Evolutionary conservation across 192 early-diverging fungal genomes (phyloP).

Genomic region (Pilaira anomala): DNA sequence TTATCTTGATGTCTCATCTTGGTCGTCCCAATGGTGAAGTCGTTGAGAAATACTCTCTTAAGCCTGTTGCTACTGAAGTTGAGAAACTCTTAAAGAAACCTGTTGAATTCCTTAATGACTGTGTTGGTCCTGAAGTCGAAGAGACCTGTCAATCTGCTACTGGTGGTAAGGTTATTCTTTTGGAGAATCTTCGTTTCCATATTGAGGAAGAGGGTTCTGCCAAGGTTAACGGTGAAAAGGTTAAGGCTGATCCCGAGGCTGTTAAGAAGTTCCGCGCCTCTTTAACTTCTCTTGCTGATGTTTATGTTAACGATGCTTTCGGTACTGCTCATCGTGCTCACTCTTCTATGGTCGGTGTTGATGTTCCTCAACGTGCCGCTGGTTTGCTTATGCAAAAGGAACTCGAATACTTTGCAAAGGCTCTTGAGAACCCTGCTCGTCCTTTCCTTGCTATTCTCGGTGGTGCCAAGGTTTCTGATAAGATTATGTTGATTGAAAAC

Average conservation of each 20-base stretch:
- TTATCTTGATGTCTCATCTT: slow-evolving; percentile 96
- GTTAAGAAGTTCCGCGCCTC: slow-evolving; percentile 88
- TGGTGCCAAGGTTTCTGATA: slow-evolving; percentile 97
- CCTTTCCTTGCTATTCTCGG: slow-evolving; percentile 98
- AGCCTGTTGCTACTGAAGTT: slow-evolving; percentile 86
- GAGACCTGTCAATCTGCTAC: slow-evolving; percentile 64
- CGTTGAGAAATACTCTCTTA: slow-evolving; percentile 86
- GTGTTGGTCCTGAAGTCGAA: slow-evolving; percentile 89
- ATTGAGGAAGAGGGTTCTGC: slow-evolving; percentile 95
- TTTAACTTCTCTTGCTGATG: slow-evolving; percentile 88
- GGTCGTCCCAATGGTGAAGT: slow-evolving; percentile 94
- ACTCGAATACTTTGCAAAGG: slow-evolving; percentile 98
- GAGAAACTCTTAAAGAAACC: slow-evolving; percentile 69
- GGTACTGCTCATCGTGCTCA: slow-evolving; percentile 99
- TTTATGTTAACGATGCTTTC: slow-evolving; percentile 99
- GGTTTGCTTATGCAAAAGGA: slow-evolving; percentile 99
- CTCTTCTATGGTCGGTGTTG: slow-evolving; percentile 95
- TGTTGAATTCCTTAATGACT: slow-evolving; percentile 91
- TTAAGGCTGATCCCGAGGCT: slow-evolving; percentile 79
- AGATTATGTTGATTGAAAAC: slow-evolving; percentile 98
- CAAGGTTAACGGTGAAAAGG: slow-evolving; percentile 83
- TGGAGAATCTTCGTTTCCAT: slow-evolving; percentile 99
- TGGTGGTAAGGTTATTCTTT: slow-evolving; percentile 79
- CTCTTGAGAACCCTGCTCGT: slow-evolving; percentile 84
- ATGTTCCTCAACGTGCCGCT: slow-evolving; percentile 85